These are phyloP conservation scores for Dimargaris xerosporica DNA, from an alignment of 192 early-diverging fungal genomes.

Conservation along the genomic window DNA sequence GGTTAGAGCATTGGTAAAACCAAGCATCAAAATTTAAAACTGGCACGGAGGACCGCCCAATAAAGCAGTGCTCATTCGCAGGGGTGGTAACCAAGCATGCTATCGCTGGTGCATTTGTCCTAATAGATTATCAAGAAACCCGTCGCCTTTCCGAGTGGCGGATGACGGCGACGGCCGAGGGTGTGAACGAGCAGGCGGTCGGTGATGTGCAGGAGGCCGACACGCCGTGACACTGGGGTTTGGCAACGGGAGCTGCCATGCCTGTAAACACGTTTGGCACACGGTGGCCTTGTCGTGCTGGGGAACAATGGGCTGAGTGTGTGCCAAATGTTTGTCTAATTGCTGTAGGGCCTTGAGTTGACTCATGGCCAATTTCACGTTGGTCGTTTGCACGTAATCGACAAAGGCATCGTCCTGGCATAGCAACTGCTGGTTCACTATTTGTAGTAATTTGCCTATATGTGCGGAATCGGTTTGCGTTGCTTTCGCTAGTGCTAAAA, in stretches of 20 bases:
- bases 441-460: not conserved
- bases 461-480: not conserved
- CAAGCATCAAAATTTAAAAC: no score
- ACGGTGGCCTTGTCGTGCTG: not conserved
- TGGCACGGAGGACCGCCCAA: no score
- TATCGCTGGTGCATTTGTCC: no score
- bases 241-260: not conserved
- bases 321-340: not conserved
- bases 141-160: no score
- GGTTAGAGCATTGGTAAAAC: no score
- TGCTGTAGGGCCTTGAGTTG: constrained; percentile 1
- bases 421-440: not conserved
- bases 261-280: not conserved
- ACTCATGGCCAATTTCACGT: not conserved
- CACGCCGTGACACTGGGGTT: no score
- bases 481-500: not conserved
- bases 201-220: no score
- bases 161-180: no score
- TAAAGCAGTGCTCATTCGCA: no score
- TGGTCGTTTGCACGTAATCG: not conserved
- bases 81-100: no score
- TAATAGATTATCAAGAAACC: no score
- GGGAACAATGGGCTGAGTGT: not conserved
- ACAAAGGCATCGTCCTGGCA: not conserved
- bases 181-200: no score